Conservation (phyloP, 371 early-diverging fungal species). For the Apophysomyces trapeziformis region DNA sequence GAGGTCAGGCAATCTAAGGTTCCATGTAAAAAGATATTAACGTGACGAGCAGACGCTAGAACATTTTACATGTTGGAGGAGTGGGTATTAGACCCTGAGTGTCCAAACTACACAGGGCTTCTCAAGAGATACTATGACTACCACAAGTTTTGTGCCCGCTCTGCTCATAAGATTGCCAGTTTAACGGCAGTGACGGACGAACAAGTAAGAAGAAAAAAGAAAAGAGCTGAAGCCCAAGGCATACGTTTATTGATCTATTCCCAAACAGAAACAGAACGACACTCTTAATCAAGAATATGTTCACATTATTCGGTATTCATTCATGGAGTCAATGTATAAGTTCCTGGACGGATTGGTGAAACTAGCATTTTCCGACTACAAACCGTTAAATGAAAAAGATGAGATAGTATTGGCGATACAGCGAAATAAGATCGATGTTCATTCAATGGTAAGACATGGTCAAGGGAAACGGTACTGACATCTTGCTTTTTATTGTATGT, state of each 20-base stretch:
- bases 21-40: slow-evolving; percentile 27
- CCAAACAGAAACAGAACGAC: slow-evolving; percentile 8
- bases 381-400: slow-evolving; percentile 43
- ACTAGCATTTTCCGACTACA: slow-evolving; percentile 63
- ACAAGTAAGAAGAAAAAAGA: slow-evolving; percentile 9
- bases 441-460: slow-evolving; percentile 37
- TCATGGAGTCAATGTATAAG: slow-evolving; percentile 66
- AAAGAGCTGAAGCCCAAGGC: background rate
- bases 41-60: slow-evolving; percentile 65
- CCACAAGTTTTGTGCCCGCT: slow-evolving; percentile 71
- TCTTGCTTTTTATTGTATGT: slow-evolving; percentile 14
- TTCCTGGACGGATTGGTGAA: slow-evolving; percentile 77
- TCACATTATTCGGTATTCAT: slow-evolving; percentile 62
- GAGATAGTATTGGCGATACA: slow-evolving; percentile 41
- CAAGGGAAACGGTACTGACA: slow-evolving; percentile 4
- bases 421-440: slow-evolving; percentile 50
- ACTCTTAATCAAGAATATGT: slow-evolving; percentile 44
- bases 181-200: slow-evolving; percentile 54
- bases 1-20: slow-evolving; percentile 47
- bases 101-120: slow-evolving; percentile 66
- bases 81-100: slow-evolving; percentile 81
- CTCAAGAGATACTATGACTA: slow-evolving; percentile 73
- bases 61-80: slow-evolving; percentile 84
- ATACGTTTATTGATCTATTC: background rate
- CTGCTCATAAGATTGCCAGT: slow-evolving; percentile 63